Conservation (phyloP, 495 filamentous ascomycete genomes). For the Penicillium cosmopolitanum region DNA sequence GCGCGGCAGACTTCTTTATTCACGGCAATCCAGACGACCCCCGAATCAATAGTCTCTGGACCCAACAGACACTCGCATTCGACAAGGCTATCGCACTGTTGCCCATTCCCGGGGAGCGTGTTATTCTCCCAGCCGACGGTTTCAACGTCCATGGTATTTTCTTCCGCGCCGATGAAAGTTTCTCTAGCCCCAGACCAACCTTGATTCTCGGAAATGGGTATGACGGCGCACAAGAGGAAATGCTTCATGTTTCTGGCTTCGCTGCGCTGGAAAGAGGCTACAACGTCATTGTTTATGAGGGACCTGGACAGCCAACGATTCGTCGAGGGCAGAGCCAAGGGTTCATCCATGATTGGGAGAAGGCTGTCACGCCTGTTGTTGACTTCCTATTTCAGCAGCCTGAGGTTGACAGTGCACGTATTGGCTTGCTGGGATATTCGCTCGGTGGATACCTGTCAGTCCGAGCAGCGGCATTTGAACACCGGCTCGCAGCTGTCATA, state of each 20-base stretch:
- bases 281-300: slow-evolving; percentile 53
- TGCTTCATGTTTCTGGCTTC: slow-evolving; percentile 37
- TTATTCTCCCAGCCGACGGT: slow-evolving; percentile 14
- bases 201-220: slow-evolving; percentile 24
- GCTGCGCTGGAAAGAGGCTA: slow-evolving; percentile 45
- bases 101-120: slow-evolving; percentile 39
- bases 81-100: slow-evolving; percentile 43
- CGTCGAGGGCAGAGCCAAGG: slow-evolving; percentile 47
- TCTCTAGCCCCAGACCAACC: background rate
- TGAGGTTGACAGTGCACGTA: slow-evolving; percentile 28
- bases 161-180: background rate
- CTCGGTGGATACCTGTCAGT: slow-evolving; percentile 44
- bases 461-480: slow-evolving; percentile 49
- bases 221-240: slow-evolving; percentile 51
- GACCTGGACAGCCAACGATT: slow-evolving; percentile 52
- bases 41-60: slow-evolving; percentile 43
- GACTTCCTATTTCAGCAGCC: slow-evolving; percentile 37
- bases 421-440: slow-evolving; percentile 35
- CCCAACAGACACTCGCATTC: slow-evolving; percentile 52
- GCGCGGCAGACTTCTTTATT: slow-evolving; percentile 46
- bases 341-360: slow-evolving; percentile 54
- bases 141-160: slow-evolving; percentile 9
- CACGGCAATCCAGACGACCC: slow-evolving; percentile 40
- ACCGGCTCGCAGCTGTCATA: slow-evolving; percentile 43
- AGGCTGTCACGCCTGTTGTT: slow-evolving; percentile 47